These are phyloP conservation scores for Trichophyton equinum DNA, from an alignment of 2,329 filamentous ascomycete species.

Conservation along the genomic window DNA sequence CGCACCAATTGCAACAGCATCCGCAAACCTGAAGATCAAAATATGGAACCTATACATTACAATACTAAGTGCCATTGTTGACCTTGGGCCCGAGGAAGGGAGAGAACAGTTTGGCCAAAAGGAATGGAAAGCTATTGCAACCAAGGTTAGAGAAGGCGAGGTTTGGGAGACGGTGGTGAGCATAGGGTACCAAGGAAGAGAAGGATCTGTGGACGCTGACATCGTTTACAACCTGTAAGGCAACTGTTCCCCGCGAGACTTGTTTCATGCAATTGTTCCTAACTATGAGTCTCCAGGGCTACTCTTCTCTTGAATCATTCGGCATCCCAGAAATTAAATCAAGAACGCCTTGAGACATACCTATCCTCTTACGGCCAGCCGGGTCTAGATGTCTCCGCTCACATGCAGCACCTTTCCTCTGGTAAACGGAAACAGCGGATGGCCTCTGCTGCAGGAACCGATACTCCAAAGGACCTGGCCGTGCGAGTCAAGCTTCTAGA, in stretches of 20 bases:
- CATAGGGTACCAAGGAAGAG: constrained; percentile 74
- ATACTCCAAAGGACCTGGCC: constrained; percentile 72
- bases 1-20: constrained; percentile 67
- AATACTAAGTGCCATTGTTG: constrained; percentile 78
- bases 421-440: constrained; percentile 24
- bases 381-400: constrained; percentile 57
- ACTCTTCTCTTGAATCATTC: constrained; percentile 87
- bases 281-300: constrained; percentile 44
- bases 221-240: constrained; percentile 54
- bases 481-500: constrained; percentile 85
- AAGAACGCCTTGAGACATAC: constrained; percentile 77
- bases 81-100: constrained; percentile 79
- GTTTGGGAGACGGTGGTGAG: constrained; percentile 91
- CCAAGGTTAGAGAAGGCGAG: constrained; percentile 73
- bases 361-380: constrained; percentile 65
- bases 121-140: constrained; percentile 70
- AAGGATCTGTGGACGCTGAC: constrained; percentile 86
- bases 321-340: constrained; percentile 68
- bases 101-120: constrained; percentile 75
- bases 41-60: constrained; percentile 96
- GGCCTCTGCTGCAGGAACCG: constrained; percentile 48
- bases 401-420: constrained; percentile 38
- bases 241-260: constrained; percentile 10
- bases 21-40: constrained; percentile 74
- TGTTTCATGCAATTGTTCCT: constrained; percentile 4